These are phyloP conservation scores for Dispira simplex DNA, from an alignment of 192 early-diverging fungal species.

Conservation along the genomic window DNA sequence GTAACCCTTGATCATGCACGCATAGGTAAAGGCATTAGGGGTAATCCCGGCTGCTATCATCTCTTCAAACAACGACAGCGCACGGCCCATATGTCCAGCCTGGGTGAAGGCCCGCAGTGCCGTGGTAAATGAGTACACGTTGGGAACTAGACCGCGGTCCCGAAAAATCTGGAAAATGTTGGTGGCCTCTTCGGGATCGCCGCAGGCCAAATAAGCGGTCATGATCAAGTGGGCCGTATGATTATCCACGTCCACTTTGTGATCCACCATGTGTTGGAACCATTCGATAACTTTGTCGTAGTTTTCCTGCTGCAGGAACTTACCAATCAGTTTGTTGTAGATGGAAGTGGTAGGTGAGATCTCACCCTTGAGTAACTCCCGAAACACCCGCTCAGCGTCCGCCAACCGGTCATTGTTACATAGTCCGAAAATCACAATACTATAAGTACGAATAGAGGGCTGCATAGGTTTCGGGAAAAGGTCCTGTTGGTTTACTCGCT, in stretches of 20 bases:
- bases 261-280: conserved; percentile 9
- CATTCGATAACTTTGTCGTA: not conserved
- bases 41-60: not conserved
- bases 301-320: not conserved
- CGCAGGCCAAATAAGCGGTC: conserved; percentile 1
- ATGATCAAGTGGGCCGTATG: not conserved
- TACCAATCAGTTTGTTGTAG: not conserved
- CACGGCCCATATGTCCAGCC: not conserved
- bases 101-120: not conserved
- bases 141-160: not conserved
- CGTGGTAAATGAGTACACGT: conserved; percentile 5
- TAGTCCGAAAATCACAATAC: not conserved
- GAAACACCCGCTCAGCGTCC: not conserved
- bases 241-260: not conserved
- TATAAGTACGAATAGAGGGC: not conserved
- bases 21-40: conserved; percentile 6
- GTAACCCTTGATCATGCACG: conserved; percentile 10
- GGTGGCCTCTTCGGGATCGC: conserved; percentile 3
- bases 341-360: not conserved
- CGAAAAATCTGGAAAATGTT: conserved; percentile 1
- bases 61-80: conserved; percentile 7
- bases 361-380: not conserved
- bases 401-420: not conserved
- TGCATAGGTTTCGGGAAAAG: not conserved
- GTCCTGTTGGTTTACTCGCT: not conserved